Base-by-base conservation (phyloP, 768 basidiomycete species). In the Pleurotus tuoliensis region DNA sequence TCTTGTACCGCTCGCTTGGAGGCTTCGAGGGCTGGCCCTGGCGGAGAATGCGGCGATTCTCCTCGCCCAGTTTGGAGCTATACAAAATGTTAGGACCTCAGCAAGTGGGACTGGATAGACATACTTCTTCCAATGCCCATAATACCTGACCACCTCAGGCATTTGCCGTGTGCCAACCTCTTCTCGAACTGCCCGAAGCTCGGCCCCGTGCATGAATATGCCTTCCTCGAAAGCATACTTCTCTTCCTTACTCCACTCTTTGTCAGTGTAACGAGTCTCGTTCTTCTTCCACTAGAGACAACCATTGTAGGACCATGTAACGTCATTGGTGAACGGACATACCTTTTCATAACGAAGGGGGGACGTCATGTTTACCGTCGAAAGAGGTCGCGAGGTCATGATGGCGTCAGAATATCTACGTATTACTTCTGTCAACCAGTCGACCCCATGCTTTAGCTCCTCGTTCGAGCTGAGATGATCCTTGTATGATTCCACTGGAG, bases 71-170 rank as follows among this genome's bases (percentile, higher is more conserved):
- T 66, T 81, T 87, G 51, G 73, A 69, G 64, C 90, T 92, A 62
- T 13, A 44, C 18, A 56, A 41, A 6, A 50, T 46, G 38, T 59
- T 56, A 57, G 60, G 47, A n/a, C 41, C 54, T 44, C 57, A 16
- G 24, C 44, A 50, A 59, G 27, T 16, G 37, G 3, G 45, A 22
- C 20, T 24, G 56, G 5, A 34, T 45, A 22, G 59, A 45, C 16
- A 39, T 63, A 91, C 92, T 82, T 90, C 75, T 94, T 94, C 92
- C 92, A 94, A 58, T 82, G 86, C 3, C 85, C 88, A 62, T 90
- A 94, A 70, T 86, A 92, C 15, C 90, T 82, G 25, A 94, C 91
- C 5, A 92, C 82, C 64, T 94, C 92, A 25, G 81, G 76, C 64
- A 92, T 80, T 0, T 84, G 75, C 56, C 91, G 76, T 2, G 84